A percentile compares a stretch with the other conserved stretches of the same genome.
phyloP scores from a whole-genome alignment of 164 flowering plant genomes.

The Aristolochia fimbriata region DNA sequence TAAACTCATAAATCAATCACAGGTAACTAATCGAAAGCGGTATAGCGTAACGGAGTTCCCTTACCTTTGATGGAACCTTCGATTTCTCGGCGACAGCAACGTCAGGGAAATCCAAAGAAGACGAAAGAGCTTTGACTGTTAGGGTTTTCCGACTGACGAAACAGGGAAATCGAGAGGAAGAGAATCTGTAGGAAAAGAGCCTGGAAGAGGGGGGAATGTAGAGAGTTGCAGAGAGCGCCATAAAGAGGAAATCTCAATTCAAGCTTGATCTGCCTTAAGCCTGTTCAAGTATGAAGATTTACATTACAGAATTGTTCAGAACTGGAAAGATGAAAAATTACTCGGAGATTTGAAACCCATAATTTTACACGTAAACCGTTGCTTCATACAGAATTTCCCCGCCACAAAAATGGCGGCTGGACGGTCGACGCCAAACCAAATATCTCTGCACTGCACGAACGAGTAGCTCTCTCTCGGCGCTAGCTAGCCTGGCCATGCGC shows the following conservation, averaged over 20 bases:
- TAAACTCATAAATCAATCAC: no score
- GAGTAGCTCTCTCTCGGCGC: no score
- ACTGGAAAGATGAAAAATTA: no score
- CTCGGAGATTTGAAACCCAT: no score
- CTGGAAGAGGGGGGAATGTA: conserved; percentile 19
- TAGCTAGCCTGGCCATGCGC: no score
- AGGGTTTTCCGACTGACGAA: conserved; percentile 3
- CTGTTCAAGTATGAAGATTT: no score
- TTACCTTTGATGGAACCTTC: conserved; percentile 29
- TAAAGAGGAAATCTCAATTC: not conserved
- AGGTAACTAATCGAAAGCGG: not conserved
- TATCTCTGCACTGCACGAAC: no score
- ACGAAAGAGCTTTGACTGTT: conserved; percentile 16
- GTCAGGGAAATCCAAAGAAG: conserved; percentile 11
- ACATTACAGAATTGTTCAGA: no score
- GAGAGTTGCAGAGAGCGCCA: conserved; percentile 34
- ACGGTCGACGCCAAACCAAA: no score
- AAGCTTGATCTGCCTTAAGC: not conserved
- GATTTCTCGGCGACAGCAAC: conserved; percentile 14
- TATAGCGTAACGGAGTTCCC: not conserved
- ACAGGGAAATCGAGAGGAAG: conserved; percentile 3
- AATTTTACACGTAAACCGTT: no score
- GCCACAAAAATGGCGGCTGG: no score
- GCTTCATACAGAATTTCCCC: no score
- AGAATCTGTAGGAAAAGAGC: conserved; percentile 3